Base-by-base conservation (phyloP, 2,329 filamentous ascomycete species). In the Chaetomium strumarium region DNA sequence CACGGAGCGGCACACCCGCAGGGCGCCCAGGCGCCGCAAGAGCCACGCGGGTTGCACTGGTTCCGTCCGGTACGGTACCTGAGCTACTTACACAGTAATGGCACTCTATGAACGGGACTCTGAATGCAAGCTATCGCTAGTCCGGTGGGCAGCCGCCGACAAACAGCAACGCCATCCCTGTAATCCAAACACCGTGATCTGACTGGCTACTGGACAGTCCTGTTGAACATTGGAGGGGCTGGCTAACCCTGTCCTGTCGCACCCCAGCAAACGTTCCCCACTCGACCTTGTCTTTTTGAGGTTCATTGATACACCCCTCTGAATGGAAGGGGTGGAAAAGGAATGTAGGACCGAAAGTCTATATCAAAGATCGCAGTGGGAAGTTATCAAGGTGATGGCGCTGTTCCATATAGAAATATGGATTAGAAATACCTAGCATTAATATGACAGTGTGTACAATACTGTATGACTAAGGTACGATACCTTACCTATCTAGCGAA, bases 261-360 rank as follows among this genome's bases (percentile, higher is more conserved):
- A 45, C 56, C 59, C 53, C 46, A 30, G 58, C 58, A 62, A 62
- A 59, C 60, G 61, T 42, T 45, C n/a, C n/a, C 37, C 30, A 37
- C 49, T 12, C 9, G 50, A 47, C 14, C 40, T 49, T 39, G n/a
- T n/a, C n/a, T 17, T 29, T 16, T 50, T 41, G 34, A 38, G 7
- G 49, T 29, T 46, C 12, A 37, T 46, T 11, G 12, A n/a, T 20
- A 44, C 50, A 43, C 53, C 42, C 34, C 34, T 16, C 5, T n/a
- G 34, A 13, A 8, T 13, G 33, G 14, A 34, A 14, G 11, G 31
- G 33, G 33, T 34, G 11, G 4, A 34, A 12, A 11, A 14, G 12
- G 33, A 10, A 12, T 11, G 10, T 11, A 34, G 10, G 33, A 34
- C 33, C 4, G 33, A 14, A 4, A 10, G 9, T 24, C 24, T 24